Evolutionary conservation across 306 rosid species (phyloP).

Genomic region (Glycine soja): DNA sequence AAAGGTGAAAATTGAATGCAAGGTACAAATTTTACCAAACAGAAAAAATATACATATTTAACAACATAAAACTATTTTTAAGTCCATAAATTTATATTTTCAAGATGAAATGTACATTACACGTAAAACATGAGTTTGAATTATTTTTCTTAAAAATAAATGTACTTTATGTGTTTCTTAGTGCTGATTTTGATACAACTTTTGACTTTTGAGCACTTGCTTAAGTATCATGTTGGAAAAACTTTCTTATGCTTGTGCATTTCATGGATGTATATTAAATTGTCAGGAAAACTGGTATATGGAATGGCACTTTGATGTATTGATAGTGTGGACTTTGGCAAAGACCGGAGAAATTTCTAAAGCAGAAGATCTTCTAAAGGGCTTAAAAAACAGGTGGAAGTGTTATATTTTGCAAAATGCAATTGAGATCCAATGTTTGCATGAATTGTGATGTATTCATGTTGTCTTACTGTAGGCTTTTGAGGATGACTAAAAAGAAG

Average conservation of each 20-base stretch:
- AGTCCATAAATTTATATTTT: conserved; percentile 14
- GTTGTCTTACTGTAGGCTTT: conserved; percentile 57
- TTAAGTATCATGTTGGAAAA: conserved; percentile 20
- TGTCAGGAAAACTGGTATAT: conserved; percentile 78
- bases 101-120: conserved; percentile 18
- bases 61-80: not conserved
- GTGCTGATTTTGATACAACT: conserved; percentile 18
- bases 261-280: conserved; percentile 18
- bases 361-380: conserved; percentile 72
- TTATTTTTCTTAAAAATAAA: not conserved
- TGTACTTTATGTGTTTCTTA: conserved; percentile 2
- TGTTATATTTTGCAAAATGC: conserved; percentile 29
- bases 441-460: conserved; percentile 12
- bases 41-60: not conserved
- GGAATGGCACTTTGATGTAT: conserved; percentile 79
- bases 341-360: conserved; percentile 58
- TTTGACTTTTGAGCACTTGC: conserved; percentile 21
- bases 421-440: not conserved
- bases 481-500: conserved; percentile 65
- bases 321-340: conserved; percentile 80
- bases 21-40: not conserved
- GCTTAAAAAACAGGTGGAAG: conserved; percentile 72
- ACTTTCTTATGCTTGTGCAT: conserved; percentile 7
- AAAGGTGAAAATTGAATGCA: not conserved
- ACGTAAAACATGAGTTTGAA: not conserved